These are phyloP conservation scores for Aspergillus unguis DNA, from an alignment of 2,329 filamentous ascomycete species.

Conservation along the genomic window DNA sequence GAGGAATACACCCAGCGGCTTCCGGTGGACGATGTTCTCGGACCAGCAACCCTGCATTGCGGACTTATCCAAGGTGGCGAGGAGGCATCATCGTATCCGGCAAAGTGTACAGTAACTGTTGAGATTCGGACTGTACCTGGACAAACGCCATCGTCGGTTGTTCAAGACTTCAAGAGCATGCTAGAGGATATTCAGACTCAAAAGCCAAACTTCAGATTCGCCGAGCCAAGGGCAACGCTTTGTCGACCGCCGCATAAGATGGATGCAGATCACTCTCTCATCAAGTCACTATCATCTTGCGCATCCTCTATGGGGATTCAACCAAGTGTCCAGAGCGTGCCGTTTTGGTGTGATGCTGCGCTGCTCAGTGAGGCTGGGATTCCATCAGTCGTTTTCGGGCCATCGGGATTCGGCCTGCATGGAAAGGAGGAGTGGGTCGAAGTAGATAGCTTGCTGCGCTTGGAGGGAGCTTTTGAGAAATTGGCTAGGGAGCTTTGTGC, in stretches of 20 bases:
- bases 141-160: conserved; percentile 41
- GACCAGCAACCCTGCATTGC: conserved; percentile 46
- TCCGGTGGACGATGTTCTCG: conserved; percentile 34
- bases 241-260: conserved; percentile 46
- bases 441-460: conserved; percentile 41
- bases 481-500: conserved; percentile 23
- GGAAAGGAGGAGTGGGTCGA: conserved; percentile 52
- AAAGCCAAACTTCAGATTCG: conserved; percentile 41
- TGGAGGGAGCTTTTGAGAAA: conserved; percentile 23
- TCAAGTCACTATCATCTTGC: conserved; percentile 29
- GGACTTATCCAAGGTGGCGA: conserved; percentile 51
- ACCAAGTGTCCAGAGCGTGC: conserved; percentile 27
- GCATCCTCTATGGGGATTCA: conserved; percentile 28
- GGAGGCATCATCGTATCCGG: conserved; percentile 52
- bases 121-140: conserved; percentile 50
- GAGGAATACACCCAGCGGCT: conserved; percentile 43
- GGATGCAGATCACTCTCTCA: conserved; percentile 41
- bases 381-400: conserved; percentile 48
- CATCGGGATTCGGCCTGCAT: conserved; percentile 50
- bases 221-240: conserved; percentile 39
- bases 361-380: conserved; percentile 47
- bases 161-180: conserved; percentile 37
- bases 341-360: conserved; percentile 54
- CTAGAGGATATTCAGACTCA: conserved; percentile 32
- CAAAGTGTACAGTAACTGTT: conserved; percentile 47